These are phyloP conservation scores for Fusarium sp. DNA, from an alignment of 2,329 filamentous ascomycete genomes.

Conservation along the genomic window DNA sequence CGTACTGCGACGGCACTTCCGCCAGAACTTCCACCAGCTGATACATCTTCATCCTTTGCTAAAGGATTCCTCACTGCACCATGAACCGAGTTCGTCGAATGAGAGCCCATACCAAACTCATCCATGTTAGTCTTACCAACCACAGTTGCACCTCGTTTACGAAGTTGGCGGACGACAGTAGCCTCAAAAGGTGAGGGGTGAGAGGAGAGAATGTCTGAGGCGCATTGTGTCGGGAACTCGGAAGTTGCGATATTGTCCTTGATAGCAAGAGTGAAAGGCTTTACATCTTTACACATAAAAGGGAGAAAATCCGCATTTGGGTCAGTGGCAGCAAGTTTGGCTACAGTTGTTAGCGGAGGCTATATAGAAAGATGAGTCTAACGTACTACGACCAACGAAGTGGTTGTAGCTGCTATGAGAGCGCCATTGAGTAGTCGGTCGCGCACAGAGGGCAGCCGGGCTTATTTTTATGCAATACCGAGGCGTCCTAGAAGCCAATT, in stretches of 20 bases:
- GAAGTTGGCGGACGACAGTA: conserved; percentile 79
- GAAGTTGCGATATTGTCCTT: conserved; percentile 83
- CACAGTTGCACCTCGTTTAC: conserved; percentile 71
- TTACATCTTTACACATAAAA: conserved; percentile 40
- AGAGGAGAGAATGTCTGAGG: conserved; percentile 77
- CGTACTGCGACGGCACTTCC: conserved; percentile 91
- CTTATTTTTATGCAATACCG: not conserved
- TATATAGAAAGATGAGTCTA: conserved; percentile 7
- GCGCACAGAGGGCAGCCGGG: conserved; percentile 7
- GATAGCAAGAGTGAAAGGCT: conserved; percentile 67
- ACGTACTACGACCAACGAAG: conserved; percentile 53
- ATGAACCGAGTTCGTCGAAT: conserved; percentile 78
- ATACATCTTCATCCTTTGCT: conserved; percentile 60
- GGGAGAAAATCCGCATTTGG: conserved; percentile 24
- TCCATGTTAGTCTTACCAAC: conserved; percentile 92
- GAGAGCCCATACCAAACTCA: conserved; percentile 95
- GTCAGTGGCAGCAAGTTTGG: conserved; percentile 13
- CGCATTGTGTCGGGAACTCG: conserved; percentile 82
- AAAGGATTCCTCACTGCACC: conserved; percentile 72
- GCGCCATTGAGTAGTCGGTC: conserved; percentile 44
- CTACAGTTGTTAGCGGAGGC: conserved; percentile 28
- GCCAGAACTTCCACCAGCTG: conserved; percentile 90
- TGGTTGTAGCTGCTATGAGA: conserved; percentile 54
- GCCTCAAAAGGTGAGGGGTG: conserved; percentile 85
- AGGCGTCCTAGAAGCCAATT: conserved; percentile 28